Evolutionary conservation across 768 basidiomycete genomes (phyloP), one percentile per base, ranked within the genome.

Genomic region (Floccularia luteovirens): DNA sequence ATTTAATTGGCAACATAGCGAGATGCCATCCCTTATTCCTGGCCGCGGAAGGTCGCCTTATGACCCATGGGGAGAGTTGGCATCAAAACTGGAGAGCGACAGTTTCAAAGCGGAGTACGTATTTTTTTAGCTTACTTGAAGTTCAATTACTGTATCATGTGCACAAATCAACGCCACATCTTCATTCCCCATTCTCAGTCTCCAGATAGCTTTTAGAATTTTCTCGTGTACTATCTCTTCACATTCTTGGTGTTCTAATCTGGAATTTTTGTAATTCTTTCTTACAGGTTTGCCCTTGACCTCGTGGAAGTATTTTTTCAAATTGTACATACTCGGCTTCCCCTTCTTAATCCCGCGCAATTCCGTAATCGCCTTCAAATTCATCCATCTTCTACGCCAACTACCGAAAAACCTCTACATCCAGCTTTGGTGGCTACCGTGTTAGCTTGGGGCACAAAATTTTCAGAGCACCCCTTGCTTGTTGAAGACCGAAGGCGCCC

Each of bases 291-390:
- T 53, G 85, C 90, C 2, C 77, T 85, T 38, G 91, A 97, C 63
- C 81, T 96, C 39, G 81, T 94, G 53, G 90, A 96, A 62, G 90
- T 93, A 32, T 97, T 83, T 64, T 93, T 94, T 58, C 89, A 93
- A 59, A 87, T 88, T 44, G 85, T 89, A 28, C 90, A 93, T 60
- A 83, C 86, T 19, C 81, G 92, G 41, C 70, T 89, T 43, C 90
- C 92, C 36, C 75, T 92, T 37, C 77, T 93, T 58, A 87, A 90
- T 63, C 88, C 89, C 43, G 64, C 74, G 19, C 77, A 82, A 49
- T 90, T 93, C 59, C 84, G 88, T 43, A 70, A 70, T 31, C 80
- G 82, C 13, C 72, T 92, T 41, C 70, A 74, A 45, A 52, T 77
- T 2, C 60, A 61, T 35, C 47, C 58, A 20, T 54, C 62, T 24